Conservation (phyloP, 1,284 basidiomycete species). For the Peniophora sp. region DNA sequence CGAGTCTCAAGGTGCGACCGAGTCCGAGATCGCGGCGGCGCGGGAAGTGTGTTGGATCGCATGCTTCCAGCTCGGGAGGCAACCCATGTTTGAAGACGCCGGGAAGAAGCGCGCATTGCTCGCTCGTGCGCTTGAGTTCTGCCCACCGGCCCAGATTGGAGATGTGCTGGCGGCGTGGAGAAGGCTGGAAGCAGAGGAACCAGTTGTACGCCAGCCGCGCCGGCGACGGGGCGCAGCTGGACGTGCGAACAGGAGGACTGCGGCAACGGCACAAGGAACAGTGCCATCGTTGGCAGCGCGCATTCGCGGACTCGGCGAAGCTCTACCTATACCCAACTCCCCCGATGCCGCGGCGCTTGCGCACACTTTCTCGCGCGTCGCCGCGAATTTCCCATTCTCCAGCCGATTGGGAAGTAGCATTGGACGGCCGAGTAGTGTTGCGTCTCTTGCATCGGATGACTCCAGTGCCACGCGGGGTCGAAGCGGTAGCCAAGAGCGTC, state of each 20-base stretch:
- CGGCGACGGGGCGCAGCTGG: slow-evolving; percentile 10
- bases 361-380: slow-evolving; percentile 62
- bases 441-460: slow-evolving; percentile 35
- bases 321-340: slow-evolving; percentile 54
- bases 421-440: slow-evolving; percentile 28
- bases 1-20: slow-evolving; percentile 30
- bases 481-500: slow-evolving; percentile 19
- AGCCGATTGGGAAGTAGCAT: slow-evolving; percentile 21
- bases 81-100: slow-evolving; percentile 65
- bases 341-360: slow-evolving; percentile 71
- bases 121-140: slow-evolving; percentile 82
- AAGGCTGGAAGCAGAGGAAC: slow-evolving; percentile 54
- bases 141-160: slow-evolving; percentile 70
- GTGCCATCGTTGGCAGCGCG: slow-evolving; percentile 46
- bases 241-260: background rate
- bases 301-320: slow-evolving; percentile 39
- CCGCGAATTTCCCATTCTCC: slow-evolving; percentile 70
- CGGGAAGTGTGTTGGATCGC: slow-evolving; percentile 81
- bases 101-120: slow-evolving; percentile 63
- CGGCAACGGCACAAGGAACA: background rate
- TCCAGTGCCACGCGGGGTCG: slow-evolving; percentile 23
- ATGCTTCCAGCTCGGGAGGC: slow-evolving; percentile 79
- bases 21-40: slow-evolving; percentile 48
- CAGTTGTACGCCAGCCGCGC: slow-evolving; percentile 30
- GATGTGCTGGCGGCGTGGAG: slow-evolving; percentile 73